These are phyloP conservation scores for Chytriomyces sp. DNA, from an alignment of 192 early-diverging fungal genomes.

Conservation along the genomic window DNA sequence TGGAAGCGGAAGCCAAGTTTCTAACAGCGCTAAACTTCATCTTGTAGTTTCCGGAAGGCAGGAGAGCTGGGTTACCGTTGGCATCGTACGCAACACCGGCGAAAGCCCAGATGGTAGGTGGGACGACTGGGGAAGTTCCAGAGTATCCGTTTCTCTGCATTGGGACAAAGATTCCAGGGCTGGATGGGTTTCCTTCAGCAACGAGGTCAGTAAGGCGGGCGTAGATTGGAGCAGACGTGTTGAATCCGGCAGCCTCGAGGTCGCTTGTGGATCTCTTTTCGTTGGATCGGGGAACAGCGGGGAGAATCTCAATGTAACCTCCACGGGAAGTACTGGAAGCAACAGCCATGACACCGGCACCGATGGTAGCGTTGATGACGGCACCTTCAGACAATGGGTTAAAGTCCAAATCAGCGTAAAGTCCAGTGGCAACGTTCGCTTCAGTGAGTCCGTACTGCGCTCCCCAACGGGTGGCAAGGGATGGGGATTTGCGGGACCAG, in stretches of 20 bases:
- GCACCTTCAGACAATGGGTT: no score
- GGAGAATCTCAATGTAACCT: neutral
- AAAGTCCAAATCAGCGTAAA: no score
- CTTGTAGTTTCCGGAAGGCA: neutral
- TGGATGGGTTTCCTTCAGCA: neutral
- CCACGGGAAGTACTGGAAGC: no score
- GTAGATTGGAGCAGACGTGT: constrained; percentile 11
- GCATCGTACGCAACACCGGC: neutral
- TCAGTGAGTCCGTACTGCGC: neutral
- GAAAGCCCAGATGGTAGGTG: constrained; percentile 6
- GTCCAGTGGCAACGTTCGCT: neutral
- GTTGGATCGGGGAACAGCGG: neutral
- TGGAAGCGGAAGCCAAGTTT: neutral
- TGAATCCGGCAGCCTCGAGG: constrained; percentile 4
- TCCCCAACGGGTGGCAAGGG: neutral
- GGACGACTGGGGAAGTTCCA: neutral
- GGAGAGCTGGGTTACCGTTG: no score
- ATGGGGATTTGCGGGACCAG: constrained; percentile 17
- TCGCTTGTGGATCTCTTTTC: neutral
- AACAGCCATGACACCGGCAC: no score
- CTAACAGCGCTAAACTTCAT: neutral
- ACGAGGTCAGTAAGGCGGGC: neutral
- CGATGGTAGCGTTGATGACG: no score
- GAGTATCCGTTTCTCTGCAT: constrained; percentile 12
- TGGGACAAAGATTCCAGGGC: neutral